Percentiles rank a stretch among this genome's conserved stretches.
These are phyloP conservation scores for Ceriops zippeliana DNA, from an alignment of 345 rosid genomes.

Conservation along the genomic window DNA sequence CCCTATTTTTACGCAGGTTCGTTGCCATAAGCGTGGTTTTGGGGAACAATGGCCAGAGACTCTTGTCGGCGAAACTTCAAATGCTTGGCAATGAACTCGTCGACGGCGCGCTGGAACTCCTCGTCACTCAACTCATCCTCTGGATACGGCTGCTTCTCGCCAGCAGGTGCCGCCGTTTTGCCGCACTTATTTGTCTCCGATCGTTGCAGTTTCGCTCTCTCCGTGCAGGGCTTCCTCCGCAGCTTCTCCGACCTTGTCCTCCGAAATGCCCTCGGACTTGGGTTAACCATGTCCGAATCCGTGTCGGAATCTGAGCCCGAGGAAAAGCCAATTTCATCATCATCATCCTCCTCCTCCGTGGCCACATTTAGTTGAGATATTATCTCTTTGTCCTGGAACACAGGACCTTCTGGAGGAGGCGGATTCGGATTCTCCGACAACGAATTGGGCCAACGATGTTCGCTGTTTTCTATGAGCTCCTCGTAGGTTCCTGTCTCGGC, in stretches of 20 bases:
- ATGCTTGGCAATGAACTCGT: constrained; percentile 71
- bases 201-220: constrained; percentile 30
- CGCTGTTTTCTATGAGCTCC: constrained; percentile 37
- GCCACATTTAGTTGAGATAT: constrained; percentile 25
- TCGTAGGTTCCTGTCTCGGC: constrained; percentile 36
- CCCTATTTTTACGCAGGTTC: constrained; percentile 3
- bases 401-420: constrained; percentile 5
- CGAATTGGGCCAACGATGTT: constrained; percentile 14
- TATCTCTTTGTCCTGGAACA: constrained; percentile 55
- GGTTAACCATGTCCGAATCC: constrained; percentile 11
- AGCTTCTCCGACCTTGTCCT: constrained; percentile 39
- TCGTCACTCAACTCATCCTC: constrained; percentile 60
- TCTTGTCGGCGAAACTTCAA: constrained; percentile 60
- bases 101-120: constrained; percentile 68
- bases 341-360: constrained; percentile 1
- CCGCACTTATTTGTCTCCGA: constrained; percentile 48
- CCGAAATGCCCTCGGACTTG: constrained; percentile 20
- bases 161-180: not conserved
- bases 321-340: not conserved
- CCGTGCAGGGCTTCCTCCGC: constrained; percentile 6
- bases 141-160: constrained; percentile 9
- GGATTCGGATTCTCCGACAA: constrained; percentile 7
- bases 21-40: constrained; percentile 16
- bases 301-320: constrained; percentile 11
- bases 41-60: constrained; percentile 47